Conservation (phyloP, 768 basidiomycete species). For the Clitopilus passeckerianus region DNA sequence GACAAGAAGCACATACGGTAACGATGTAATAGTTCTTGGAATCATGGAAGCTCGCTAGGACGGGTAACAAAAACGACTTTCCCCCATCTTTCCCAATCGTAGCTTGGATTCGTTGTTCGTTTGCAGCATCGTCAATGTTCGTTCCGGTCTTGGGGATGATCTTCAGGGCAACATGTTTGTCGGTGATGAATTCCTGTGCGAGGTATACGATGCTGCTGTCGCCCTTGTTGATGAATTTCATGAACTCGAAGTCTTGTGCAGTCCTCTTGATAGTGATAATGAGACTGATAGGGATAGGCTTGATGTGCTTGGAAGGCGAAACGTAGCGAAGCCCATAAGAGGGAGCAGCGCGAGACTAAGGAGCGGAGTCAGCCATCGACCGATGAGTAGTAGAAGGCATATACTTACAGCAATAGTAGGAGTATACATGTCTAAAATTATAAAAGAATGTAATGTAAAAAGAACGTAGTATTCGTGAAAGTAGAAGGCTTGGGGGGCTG, state of each 20-base stretch:
- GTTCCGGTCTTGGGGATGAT: conserved; percentile 9
- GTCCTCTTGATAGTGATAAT: neutral
- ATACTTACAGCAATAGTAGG: neutral
- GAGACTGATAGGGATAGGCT: neutral
- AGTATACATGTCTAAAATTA: neutral
- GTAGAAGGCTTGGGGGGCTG: neutral
- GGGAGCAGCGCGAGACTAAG: neutral
- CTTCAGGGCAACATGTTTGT: conserved; percentile 14
- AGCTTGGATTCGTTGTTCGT: conserved; percentile 2
- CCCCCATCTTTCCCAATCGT: conserved; percentile 5
- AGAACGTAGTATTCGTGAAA: neutral
- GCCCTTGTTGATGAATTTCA: neutral
- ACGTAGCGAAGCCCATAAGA: neutral
- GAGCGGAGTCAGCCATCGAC: neutral
- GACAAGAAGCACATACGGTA: conserved; percentile 9
- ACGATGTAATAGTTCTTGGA: conserved; percentile 14
- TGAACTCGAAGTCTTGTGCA: neutral
- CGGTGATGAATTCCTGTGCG: conserved; percentile 8
- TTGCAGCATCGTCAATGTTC: conserved; percentile 1
- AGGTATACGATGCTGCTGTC: conserved; percentile 11
- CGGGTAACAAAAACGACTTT: conserved; percentile 9
- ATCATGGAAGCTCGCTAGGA: conserved; percentile 18
- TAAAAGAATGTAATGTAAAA: neutral
- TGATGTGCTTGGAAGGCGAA: neutral
- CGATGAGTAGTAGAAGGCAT: neutral